phyloP scores from a whole-genome alignment of 208 protist genomes.

The Naegleria gruberi region DNA sequence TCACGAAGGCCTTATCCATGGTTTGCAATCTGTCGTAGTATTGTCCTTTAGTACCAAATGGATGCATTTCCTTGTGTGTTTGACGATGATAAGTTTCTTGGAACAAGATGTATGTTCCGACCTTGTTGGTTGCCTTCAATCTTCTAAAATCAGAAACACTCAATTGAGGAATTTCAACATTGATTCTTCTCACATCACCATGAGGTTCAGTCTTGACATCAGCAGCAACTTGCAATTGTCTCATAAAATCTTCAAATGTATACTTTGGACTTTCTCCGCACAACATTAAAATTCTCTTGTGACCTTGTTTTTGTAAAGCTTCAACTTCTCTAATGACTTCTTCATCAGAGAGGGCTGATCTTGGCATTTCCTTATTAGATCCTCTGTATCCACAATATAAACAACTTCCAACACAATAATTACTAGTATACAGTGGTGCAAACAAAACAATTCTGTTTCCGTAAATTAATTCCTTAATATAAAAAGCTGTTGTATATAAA shows the following conservation, averaged over 20 bases:
- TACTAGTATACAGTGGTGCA: conserved; percentile 48
- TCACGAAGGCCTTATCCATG: conserved; percentile 41
- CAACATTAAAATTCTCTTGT: conserved; percentile 42
- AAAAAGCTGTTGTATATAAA: conserved; percentile 36
- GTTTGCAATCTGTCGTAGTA: conserved; percentile 42
- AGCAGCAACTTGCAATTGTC: conserved; percentile 28
- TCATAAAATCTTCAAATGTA: conserved; percentile 48
- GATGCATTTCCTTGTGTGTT: conserved; percentile 44
- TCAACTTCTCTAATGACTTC: conserved; percentile 39
- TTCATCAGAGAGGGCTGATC: conserved; percentile 35
- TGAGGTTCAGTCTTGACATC: conserved; percentile 30
- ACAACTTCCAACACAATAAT: conserved; percentile 46
- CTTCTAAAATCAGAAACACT: conserved; percentile 41
- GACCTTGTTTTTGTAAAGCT: conserved; percentile 37
- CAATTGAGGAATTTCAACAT: conserved; percentile 50
- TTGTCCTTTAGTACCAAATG: conserved; percentile 43
- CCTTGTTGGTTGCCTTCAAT: conserved; percentile 40
- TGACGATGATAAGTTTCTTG: conserved; percentile 51
- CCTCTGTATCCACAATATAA: conserved; percentile 44
- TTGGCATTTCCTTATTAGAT: conserved; percentile 37
- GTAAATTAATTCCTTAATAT: conserved; percentile 45
- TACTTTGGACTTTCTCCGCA: conserved; percentile 46
- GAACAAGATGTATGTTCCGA: conserved; percentile 50
- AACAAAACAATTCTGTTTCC: conserved; percentile 51
- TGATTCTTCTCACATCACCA: conserved; percentile 46